phyloP scores from a whole-genome alignment of 1,284 basidiomycete genomes.

The Sporisorium iseilematis-ciliati region DNA sequence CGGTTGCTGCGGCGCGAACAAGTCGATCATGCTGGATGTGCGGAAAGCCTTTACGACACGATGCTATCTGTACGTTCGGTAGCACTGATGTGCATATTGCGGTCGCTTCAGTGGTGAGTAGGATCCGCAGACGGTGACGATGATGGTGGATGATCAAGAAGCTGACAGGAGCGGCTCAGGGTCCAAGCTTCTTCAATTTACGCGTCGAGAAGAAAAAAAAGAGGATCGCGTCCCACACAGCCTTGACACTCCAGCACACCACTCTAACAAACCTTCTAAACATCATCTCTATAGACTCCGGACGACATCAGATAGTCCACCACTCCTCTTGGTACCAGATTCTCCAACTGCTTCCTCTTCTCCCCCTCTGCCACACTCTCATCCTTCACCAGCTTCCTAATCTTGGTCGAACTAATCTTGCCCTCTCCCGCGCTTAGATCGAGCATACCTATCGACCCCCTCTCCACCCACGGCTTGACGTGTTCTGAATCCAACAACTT shows the following conservation, averaged over 20 bases:
- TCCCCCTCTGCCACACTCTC: not conserved
- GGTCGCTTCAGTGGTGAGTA: no score
- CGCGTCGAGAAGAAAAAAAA: constrained; percentile 15
- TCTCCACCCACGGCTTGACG: constrained; percentile 43
- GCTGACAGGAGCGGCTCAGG: constrained; percentile 1
- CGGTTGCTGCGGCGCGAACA: constrained; percentile 15
- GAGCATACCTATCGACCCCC: constrained; percentile 44
- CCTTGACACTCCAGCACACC: no score
- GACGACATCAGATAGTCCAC: constrained; percentile 50
- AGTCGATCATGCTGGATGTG: constrained; percentile 12
- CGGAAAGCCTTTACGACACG: no score
- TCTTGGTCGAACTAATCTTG: constrained; percentile 54
- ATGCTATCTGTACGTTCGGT: not conserved
- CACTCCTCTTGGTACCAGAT: constrained; percentile 47
- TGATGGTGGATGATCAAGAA: constrained; percentile 7
- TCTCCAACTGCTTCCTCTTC: constrained; percentile 14
- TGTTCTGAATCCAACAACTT: constrained; percentile 28
- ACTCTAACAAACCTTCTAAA: constrained; percentile 15
- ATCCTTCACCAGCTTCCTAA: constrained; percentile 33
- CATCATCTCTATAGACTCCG: constrained; percentile 31
- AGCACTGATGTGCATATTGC: not conserved
- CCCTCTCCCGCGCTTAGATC: constrained; percentile 38
- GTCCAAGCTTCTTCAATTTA: constrained; percentile 25
- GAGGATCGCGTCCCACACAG: constrained; percentile 1
- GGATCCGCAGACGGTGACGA: not conserved